Base-by-base conservation (phyloP, 768 basidiomycete genomes). In the Rhodotorula babjevae region DNA sequence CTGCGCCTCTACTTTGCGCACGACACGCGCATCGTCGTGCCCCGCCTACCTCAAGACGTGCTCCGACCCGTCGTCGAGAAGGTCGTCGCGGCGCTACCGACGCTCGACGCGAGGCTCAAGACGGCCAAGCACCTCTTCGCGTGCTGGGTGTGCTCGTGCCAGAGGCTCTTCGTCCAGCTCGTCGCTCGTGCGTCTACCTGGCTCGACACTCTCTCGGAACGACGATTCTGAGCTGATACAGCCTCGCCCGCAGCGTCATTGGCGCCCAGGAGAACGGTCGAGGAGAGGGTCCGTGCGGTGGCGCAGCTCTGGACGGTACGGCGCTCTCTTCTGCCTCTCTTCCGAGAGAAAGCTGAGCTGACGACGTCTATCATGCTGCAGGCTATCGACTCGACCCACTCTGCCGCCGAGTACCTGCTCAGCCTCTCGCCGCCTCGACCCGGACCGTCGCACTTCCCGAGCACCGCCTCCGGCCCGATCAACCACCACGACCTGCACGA, bases 141-240 rank as follows among this genome's bases (percentile, higher is more conserved):
- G 42, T 71, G 69, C 53, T 71, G 69, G 69, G 36, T 59, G 11
- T 53, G 33, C n/a, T 64, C 59, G 9, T 57, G 62, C 15, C 69
- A 71, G 59, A 25, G 69, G 44, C 31, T 15, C 3, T 65, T 71
- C 18, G 64, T 27, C 19, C 21, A 42, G 44, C 4, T 65, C 5
- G 52, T 52, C 8, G 63, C 63, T 25, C 68, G 68, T 63, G 57
- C 4, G 68, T 63, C 29, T 29, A 31, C 25, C 40, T 18, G n/a
- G 18, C 44, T 29, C 63, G 44, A 27, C 7, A n/a, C 6, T 27
- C 15, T 47, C 46, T 2, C 19, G 6, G 46, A 21, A n/a, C n/a
- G n/a, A n/a, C n/a, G 46, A 15, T 47, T 15, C 15, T n/a, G n/a
- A n/a, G n/a, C n/a, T n/a, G n/a, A n/a, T n/a, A n/a, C n/a, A n/a